Base-by-base conservation (phyloP, 2,329 filamentous ascomycete genomes). In the Aspergillus carbonarius region DNA sequence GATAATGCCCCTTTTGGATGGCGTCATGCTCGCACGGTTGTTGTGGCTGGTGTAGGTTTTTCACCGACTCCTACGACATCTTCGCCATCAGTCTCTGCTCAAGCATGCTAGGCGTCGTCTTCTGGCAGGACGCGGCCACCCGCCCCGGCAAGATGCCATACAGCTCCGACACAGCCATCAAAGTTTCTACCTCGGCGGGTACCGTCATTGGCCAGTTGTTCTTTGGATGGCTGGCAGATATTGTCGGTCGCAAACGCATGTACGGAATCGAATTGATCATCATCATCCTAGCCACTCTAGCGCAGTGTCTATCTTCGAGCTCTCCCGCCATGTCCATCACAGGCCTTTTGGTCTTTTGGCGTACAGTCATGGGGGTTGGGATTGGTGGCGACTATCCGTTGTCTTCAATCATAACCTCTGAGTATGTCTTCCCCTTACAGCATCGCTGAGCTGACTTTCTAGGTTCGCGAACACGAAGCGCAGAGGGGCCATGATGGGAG, bases 381-480 rank as follows among this genome's bases (percentile, higher is more conserved):
- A 91, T 92, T 52, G 90, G 91, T 64, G 91, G 90, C 61, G 91
- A 95, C 70, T 95, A 93, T 70, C 91, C 91, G 5, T 80, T 96
- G 8, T 91, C 88, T 49, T 89, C 88, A 20, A 89, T 93, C 64
- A 95, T 95, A 68, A 93, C 91, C 5, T 92, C 91, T 5, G 91
- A 95, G 80, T 78, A 72, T 68, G 76, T 74, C 17, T 49, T 20
- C 20, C 49, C n/a, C 0, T 35, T 37, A 20, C 8, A 7, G 17
- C 5, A 3, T 2, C 37, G n/a, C 40, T 15, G 13, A 12, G 15
- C 8, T 37, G 2, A 15, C 20, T 9, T 44, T 13, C 12, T 64
- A 86, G 85, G 67, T 95, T 95, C 69, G 90, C 91, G 10, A 93
- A 89, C 4, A 93, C 90, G 54, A 92, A 89, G 75, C 93, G 90